Percentiles rank a stretch among this genome's conserved stretches.
Conservation (phyloP, 352 stramenopile genomes). For the Phytophthora europaea region DNA sequence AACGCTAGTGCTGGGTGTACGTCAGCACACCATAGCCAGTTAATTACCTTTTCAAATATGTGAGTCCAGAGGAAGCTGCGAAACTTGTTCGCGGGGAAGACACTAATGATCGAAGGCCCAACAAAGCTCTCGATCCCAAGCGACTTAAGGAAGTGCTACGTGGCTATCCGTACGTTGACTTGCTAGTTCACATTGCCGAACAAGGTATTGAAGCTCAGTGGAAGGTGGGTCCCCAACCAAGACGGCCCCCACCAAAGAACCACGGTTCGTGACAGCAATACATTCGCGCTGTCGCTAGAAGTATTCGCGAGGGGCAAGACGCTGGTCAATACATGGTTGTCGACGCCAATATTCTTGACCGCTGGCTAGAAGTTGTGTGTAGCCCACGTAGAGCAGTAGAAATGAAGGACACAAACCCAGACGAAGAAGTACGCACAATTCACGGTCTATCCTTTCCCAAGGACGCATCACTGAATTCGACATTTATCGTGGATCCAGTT, state of each 20-base stretch:
- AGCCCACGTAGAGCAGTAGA: constrained; percentile 8
- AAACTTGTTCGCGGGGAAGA: neutral
- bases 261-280: constrained; percentile 11
- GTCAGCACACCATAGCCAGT: no score
- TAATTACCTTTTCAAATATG: neutral
- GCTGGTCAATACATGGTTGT: constrained; percentile 26
- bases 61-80: neutral
- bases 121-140: neutral
- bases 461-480: neutral
- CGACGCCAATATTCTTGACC: constrained; percentile 2
- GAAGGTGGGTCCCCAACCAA: neutral
- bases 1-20: no score
- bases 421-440: constrained; percentile 10
- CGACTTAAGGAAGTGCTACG: neutral
- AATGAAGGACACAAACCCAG: constrained; percentile 1
- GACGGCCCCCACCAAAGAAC: constrained; percentile 2
- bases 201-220: neutral
- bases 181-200: neutral
- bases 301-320: constrained; percentile 22
- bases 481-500: constrained; percentile 3
- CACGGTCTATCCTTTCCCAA: constrained; percentile 14
- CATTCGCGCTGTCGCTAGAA: constrained; percentile 8
- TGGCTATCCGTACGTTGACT: neutral
- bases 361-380: constrained; percentile 8
- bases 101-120: neutral